Percentiles rank a stretch among this genome's conserved stretches.
Conservation (phyloP, 257 asterid genomes). For the Echites panduratus region DNA sequence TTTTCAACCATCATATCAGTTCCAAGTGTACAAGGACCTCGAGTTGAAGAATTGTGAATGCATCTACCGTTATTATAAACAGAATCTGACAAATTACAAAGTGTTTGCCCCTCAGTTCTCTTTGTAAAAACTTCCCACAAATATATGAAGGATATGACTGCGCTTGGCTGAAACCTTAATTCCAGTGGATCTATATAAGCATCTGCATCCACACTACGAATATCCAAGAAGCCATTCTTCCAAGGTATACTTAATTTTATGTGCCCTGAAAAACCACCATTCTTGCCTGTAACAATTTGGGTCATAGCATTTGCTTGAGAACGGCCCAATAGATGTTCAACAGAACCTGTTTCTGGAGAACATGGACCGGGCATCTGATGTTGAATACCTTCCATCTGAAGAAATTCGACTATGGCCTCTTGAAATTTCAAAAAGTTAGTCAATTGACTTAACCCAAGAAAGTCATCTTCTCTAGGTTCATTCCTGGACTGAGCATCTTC, state of each 20-base stretch:
- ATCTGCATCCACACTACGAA: constrained; percentile 79
- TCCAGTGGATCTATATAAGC: constrained; percentile 72
- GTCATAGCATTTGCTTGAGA: constrained; percentile 42
- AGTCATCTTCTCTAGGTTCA: constrained; percentile 33
- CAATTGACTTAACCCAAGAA: constrained; percentile 74
- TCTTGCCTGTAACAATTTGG: constrained; percentile 59
- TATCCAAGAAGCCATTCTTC: constrained; percentile 89
- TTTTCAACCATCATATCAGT: constrained; percentile 32
- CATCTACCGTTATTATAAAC: constrained; percentile 27
- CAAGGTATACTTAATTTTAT: constrained; percentile 81
- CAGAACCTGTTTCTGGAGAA: constrained; percentile 35
- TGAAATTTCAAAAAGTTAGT: constrained; percentile 66
- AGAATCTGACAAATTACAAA: constrained; percentile 21
- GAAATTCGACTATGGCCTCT: constrained; percentile 80
- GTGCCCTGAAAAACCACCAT: constrained; percentile 80
- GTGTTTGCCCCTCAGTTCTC: constrained; percentile 21
- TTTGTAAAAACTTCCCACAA: constrained; percentile 60
- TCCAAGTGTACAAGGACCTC: constrained; percentile 36
- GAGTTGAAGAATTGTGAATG: constrained; percentile 30
- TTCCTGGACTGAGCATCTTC: constrained; percentile 52
- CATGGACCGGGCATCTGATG: constrained; percentile 33
- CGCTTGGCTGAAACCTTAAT: constrained; percentile 65
- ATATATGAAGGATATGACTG: constrained; percentile 51
- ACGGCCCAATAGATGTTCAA: constrained; percentile 44
- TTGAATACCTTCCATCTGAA: constrained; percentile 48